phyloP scores from a whole-genome alignment of 2,329 filamentous ascomycete genomes.

The Monosporascus sp. region DNA sequence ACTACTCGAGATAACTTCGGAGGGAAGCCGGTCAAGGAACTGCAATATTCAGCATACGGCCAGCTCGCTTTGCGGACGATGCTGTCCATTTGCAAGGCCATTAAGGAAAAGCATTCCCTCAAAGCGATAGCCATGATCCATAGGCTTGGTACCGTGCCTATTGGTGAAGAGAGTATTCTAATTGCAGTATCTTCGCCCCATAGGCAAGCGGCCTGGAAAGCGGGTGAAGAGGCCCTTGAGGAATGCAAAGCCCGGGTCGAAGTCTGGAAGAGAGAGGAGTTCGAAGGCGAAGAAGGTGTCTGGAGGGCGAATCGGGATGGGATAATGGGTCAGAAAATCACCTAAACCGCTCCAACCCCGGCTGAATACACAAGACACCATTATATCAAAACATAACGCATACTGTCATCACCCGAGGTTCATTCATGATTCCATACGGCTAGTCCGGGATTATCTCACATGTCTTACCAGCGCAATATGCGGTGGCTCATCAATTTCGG shows the following conservation, averaged over 20 bases:
- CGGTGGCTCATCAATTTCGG: too few species aligned
- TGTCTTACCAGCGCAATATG: too few species aligned
- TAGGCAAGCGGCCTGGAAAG: conserved; percentile 78
- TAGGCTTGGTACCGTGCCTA: conserved; percentile 76
- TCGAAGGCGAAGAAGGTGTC: conserved; percentile 69
- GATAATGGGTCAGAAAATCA: conserved; percentile 46
- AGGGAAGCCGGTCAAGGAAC: conserved; percentile 65
- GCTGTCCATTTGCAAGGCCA: conserved; percentile 53
- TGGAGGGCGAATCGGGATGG: conserved; percentile 89
- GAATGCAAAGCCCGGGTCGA: conserved; percentile 82
- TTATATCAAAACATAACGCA: too few species aligned
- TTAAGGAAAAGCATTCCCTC: conserved; percentile 59
- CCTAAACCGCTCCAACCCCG: conserved; percentile 9
- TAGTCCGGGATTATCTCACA: too few species aligned
- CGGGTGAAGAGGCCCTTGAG: conserved; percentile 86
- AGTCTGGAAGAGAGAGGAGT: conserved; percentile 92
- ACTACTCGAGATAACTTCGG: conserved; percentile 74
- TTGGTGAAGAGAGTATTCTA: conserved; percentile 89
- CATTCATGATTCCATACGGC: too few species aligned
- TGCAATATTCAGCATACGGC: conserved; percentile 71
- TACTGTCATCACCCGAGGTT: too few species aligned
- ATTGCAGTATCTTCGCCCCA: conserved; percentile 84
- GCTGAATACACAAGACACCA: too few species aligned
- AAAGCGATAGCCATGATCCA: conserved; percentile 76
- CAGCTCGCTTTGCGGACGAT: conserved; percentile 67